Evolutionary conservation across 2,329 filamentous ascomycete genomes (phyloP).

Genomic region (Chalaropsis thielavioides): DNA sequence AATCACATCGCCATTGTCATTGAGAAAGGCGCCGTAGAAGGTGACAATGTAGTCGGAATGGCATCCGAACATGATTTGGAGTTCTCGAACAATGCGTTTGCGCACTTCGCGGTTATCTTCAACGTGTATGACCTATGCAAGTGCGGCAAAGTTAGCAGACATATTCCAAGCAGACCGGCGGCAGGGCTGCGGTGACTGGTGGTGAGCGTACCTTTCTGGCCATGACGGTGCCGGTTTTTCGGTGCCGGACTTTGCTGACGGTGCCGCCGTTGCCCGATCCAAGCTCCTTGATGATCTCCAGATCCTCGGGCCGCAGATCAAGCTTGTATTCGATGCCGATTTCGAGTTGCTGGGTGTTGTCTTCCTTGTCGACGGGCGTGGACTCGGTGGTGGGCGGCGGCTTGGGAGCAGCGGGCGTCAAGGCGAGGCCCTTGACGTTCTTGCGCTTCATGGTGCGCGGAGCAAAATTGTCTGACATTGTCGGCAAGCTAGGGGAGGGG

Average conservation of each 20-base stretch:
- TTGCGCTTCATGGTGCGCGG: conserved; percentile 91
- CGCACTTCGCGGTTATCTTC: conserved; percentile 95
- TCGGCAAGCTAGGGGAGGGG: conserved; percentile 14
- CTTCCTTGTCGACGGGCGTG: conserved; percentile 47
- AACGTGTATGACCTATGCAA: conserved; percentile 78
- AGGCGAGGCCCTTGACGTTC: conserved; percentile 90
- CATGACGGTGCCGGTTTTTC: conserved; percentile 91
- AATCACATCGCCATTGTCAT: conserved; percentile 92
- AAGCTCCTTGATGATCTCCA: conserved; percentile 86
- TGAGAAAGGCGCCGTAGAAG: conserved; percentile 94
- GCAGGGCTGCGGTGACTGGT: too few species aligned
- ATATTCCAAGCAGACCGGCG: too few species aligned
- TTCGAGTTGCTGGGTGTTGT: conserved; percentile 54
- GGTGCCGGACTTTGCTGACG: conserved; percentile 93
- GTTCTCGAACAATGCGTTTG: conserved; percentile 89
- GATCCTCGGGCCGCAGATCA: conserved; percentile 78
- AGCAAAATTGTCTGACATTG: conserved; percentile 49
- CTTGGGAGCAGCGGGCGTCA: conserved; percentile 65
- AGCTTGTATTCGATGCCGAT: conserved; percentile 96
- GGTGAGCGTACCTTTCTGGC: conserved; percentile 64
- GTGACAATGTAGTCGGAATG: conserved; percentile 94
- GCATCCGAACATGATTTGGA: conserved; percentile 97
- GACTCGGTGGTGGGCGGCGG: conserved; percentile 57
- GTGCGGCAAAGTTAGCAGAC: background rate
- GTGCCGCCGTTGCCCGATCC: conserved; percentile 94